Conservation (phyloP, 768 basidiomycete genomes). For the Stropharia rugosoannulata region DNA sequence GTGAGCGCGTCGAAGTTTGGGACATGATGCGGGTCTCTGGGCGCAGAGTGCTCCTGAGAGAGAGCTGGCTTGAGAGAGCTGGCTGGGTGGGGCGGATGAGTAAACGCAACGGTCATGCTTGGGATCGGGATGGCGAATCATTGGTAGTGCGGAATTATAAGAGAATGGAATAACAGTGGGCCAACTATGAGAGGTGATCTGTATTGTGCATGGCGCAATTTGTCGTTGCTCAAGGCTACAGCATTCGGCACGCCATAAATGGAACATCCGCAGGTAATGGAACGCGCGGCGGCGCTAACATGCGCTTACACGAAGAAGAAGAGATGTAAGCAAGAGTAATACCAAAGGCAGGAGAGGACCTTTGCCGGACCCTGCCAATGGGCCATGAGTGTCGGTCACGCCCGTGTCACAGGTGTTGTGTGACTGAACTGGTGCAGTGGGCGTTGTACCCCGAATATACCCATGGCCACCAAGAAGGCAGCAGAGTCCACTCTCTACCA, state of each 20-base stretch:
- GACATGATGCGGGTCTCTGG: constrained; percentile 16
- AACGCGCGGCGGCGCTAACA: background rate
- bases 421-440: background rate
- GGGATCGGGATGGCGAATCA: background rate
- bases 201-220: constrained; percentile 16
- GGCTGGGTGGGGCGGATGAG: constrained; percentile 30
- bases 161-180: background rate
- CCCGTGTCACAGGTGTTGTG: constrained; percentile 1
- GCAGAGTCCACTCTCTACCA: constrained; percentile 92
- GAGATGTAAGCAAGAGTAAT: background rate
- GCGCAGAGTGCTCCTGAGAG: constrained; percentile 1
- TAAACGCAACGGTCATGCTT: constrained; percentile 20
- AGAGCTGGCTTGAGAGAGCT: background rate
- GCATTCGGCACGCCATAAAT: constrained; percentile 5
- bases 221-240: background rate
- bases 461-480: constrained; percentile 75
- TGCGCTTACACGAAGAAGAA: background rate
- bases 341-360: too few species aligned
- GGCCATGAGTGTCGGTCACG: background rate
- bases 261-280: background rate
- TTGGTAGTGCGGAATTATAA: background rate
- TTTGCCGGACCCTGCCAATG: too few species aligned
- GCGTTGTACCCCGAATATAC: constrained; percentile 18
- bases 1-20: constrained; percentile 17
- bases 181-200: constrained; percentile 8